Evolutionary conservation across 768 basidiomycete genomes (phyloP).

Genomic region (Psilocybe azurescens): DNA sequence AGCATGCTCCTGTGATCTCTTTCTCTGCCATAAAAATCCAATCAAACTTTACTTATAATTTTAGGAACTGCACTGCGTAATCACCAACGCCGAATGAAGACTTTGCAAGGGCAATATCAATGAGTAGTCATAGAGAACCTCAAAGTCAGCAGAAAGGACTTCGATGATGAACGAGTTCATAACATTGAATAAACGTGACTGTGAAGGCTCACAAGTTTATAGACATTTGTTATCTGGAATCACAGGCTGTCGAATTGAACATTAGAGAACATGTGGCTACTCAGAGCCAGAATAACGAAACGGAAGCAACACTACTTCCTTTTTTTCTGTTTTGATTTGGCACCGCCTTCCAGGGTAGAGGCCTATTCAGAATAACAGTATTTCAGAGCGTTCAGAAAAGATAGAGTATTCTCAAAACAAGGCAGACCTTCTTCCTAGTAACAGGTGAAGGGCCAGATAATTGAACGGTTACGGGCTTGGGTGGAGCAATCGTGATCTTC

Average conservation of each 20-base stretch:
- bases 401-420: background rate
- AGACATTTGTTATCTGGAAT: background rate
- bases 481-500: background rate
- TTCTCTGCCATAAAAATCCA: background rate
- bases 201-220: too few species aligned
- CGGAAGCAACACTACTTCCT: conserved; percentile 11
- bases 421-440: conserved; percentile 9
- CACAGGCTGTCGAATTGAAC: background rate
- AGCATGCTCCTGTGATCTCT: background rate
- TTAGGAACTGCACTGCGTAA: too few species aligned
- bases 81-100: too few species aligned
- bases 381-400: background rate
- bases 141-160: too few species aligned
- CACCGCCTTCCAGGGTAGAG: background rate
- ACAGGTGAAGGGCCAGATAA: background rate
- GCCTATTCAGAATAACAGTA: background rate
- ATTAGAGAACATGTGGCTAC: background rate
- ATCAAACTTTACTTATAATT: too few species aligned
- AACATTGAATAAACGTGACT: too few species aligned
- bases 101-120: too few species aligned
- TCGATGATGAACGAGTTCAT: too few species aligned
- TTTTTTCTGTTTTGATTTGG: conserved; percentile 20
- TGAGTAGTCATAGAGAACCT: too few species aligned
- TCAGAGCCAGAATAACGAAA: background rate
- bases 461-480: background rate